Base-by-base conservation (phyloP, 1,139 yeast species). In the Petasospora fabianii region DNA sequence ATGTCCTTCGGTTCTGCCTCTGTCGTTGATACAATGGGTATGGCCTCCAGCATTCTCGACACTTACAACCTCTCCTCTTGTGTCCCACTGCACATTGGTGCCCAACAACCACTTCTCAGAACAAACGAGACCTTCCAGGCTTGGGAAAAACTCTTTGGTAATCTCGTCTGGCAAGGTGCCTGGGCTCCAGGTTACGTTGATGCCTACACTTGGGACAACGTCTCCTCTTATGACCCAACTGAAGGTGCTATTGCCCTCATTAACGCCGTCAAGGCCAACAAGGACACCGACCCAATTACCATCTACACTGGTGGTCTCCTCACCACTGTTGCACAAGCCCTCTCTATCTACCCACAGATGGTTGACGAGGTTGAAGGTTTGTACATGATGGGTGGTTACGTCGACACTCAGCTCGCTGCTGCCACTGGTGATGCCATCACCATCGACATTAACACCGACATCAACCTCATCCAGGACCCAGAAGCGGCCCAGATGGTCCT, bases 281-380 rank as follows among this genome's bases (percentile, higher is more conserved):
- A 62, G 27, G 67, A 62, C 33, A 58, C 64, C 24, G 66, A 66
- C 22, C 61, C 60, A 26, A 57, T 65, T 26, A 37, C 49, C 35
- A 46, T 58, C 27, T 66, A 54, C 44, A 63, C 68, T 36, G 69
- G 67, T 27, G 72, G 71, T 35, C 55, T 62, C 46, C 59, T 64
- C 64, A 67, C 72, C 21, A 66, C 70, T 10, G 67, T 67, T 32
- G 72, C 71, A 12, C 69, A 65, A 51, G 71, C 72, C 9, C 36
- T 67, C 17, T 54, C 63, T 16, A 50, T 66, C 27, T 67, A 66
- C 45, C 71, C 71, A 30, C 46, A 55, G 24, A 46, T 67, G 37
- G 61, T 64, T 18, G 53, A 66, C 42, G 68, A 66, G 29, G 64
- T 68, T 33, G 68, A 60, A 22, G 67, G 66, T 30, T 54, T 67